Base-by-base conservation (phyloP, 345 rosid genomes). In the Pelargonium nanum region DNA sequence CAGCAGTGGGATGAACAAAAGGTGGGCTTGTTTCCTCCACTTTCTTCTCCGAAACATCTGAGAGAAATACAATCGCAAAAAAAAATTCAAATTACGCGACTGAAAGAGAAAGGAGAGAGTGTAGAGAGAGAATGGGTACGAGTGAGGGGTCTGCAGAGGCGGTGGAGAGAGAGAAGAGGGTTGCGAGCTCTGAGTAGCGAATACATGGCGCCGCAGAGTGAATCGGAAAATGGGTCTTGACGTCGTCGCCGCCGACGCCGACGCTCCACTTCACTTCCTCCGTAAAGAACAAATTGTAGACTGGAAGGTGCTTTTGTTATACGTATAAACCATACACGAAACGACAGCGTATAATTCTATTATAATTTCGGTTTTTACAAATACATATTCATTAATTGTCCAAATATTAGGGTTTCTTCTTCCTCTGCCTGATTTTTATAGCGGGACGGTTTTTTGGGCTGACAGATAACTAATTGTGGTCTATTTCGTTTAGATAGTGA, bases 1-100 rank as follows among this genome's bases (percentile, higher is more conserved):
- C 48, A 30, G 98, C 87, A 28, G 78, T 74, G 19, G 91, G 85
- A 68, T 92, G 98, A 60, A 92, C 70, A 59, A 74, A 66, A 61
- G 71, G 68, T 45, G 70, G 26, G 34, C 44, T 64, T 22, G 68
- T 54, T 32, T 68, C 75, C 24, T 70, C 48, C 6, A 12, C 65
- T 12, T 54, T 59, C 51, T 72, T 74, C 50, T 60, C 64, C 6
- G 48, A 65, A 60, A 53, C 66, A 80, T 70, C 87, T 82, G 77
- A 40, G 56, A 53, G 53, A 60, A 51, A 32, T 2, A 67, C 30
- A 34, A 12, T 24, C 23, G 53, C 57, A 56, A 13, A 55, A 25
- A 30, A 55, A 53, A 55, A 56, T 26, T 45, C 24, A 13, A 22
- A 22, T 62, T 8, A 23, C 44, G 13, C 48, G 48, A 40, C 48